Evolutionary conservation across 1,284 basidiomycete genomes (phyloP), one percentile per base, ranked within the genome.

Genomic region (Mycena sp.): DNA sequence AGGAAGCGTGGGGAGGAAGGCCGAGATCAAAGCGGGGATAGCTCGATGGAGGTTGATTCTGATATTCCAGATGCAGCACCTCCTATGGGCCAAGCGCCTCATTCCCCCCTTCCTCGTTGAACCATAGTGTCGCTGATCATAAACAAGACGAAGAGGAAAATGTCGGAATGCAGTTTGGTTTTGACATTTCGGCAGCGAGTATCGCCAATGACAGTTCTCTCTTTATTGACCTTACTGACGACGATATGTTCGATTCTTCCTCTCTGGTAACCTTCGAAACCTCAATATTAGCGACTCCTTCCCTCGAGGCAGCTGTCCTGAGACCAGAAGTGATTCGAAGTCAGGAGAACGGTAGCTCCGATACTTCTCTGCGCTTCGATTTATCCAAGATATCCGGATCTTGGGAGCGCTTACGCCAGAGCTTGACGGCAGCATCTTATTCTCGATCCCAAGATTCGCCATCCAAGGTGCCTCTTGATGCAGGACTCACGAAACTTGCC

Each of bases 361-460:
- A 80, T 43, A 73, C 85, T 6, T 73, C 78, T 1, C 70, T 90
- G 16, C 76, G 76, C 2, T 81, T 88, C 59, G 79, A 88, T 64
- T 41, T 87, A 12, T 67, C 77, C 30, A 74, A 70, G 40, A 75
- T 87, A 26, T 71, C 76, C 3, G 50, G 67, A 0, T 67, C 73
- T 4, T 87, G 85, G 84, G 60, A 63, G 7, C 68, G 61, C 17
- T 44, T 60, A 37, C 48, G 17, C 14, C 30, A 65, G 35, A 57
- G n/a, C 26, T 19, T 40, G 4, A 32, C 21, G 11, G 32, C 21
- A 6, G 35, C 41, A 21, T 23, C 51, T 25, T 21, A 21, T n/a
- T 7, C 29, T 11, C 17, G 21, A 25, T 19, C 0, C 26, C 30
- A 29, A 9, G 25, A 28, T 11, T 14, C 44, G 30, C 1, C 51